phyloP scores from a whole-genome alignment of 2,329 filamentous ascomycete genomes.

The Dryadomyces quercus-mongolicae region DNA sequence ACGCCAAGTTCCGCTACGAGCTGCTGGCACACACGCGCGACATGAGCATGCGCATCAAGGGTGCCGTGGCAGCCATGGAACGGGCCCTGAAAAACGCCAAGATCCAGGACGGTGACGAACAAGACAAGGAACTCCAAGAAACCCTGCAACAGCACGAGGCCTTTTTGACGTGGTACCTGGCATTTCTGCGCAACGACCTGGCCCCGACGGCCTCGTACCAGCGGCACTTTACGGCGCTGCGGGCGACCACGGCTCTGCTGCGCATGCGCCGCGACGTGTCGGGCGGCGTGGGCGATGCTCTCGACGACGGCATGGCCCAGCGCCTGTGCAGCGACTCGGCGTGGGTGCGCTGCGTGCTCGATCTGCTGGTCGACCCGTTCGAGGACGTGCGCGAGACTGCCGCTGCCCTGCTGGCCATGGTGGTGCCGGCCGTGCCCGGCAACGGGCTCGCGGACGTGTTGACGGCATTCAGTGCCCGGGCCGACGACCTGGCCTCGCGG shows the following conservation, averaged over 20 bases:
- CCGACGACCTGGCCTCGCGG: constrained; percentile 46
- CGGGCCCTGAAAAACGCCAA: constrained; percentile 17
- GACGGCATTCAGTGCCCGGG: constrained; percentile 33
- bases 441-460: constrained; percentile 21
- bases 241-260: constrained; percentile 54
- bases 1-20: constrained; percentile 77
- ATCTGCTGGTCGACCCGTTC: constrained; percentile 79
- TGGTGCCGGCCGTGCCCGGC: constrained; percentile 17
- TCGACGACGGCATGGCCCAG: constrained; percentile 15
- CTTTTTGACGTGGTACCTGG: constrained; percentile 65
- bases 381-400: constrained; percentile 69
- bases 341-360: constrained; percentile 55
- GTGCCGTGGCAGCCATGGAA: constrained; percentile 46
- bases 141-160: constrained; percentile 37
- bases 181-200: constrained; percentile 62
- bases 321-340: constrained; percentile 26
- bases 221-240: constrained; percentile 71
- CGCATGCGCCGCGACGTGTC: constrained; percentile 52
- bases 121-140: constrained; percentile 11
- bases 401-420: constrained; percentile 36
- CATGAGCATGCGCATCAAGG: constrained; percentile 64
- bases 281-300: constrained; percentile 13
- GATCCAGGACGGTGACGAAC: background rate
- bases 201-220: constrained; percentile 79
- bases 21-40: constrained; percentile 62